phyloP scores from a whole-genome alignment of 2,329 filamentous ascomycete genomes.

The Colletotrichum cereale region DNA sequence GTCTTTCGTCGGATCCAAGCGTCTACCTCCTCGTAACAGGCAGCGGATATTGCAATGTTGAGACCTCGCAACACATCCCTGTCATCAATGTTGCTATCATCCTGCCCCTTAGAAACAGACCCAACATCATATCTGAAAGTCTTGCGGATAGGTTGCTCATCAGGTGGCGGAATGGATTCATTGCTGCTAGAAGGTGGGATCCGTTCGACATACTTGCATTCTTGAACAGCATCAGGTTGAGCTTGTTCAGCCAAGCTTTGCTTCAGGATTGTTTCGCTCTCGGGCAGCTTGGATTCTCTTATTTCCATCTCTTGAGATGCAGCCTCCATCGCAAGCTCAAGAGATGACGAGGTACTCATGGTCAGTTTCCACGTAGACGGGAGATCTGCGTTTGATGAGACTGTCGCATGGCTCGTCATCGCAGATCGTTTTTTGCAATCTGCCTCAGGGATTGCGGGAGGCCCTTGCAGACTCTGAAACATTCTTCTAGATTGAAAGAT shows the following conservation, averaged over 20 bases:
- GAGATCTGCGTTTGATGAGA: slow-evolving; percentile 42
- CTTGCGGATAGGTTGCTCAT: not conserved
- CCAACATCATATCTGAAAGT: slow-evolving; percentile 35
- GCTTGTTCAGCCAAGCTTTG: not conserved
- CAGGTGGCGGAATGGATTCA: not conserved
- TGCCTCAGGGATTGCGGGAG: not conserved
- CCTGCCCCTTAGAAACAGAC: slow-evolving; percentile 46
- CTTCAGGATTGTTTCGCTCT: not conserved
- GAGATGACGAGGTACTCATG: slow-evolving; percentile 46
- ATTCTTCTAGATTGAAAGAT: slow-evolving; percentile 20
- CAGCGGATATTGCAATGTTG: slow-evolving; percentile 67
- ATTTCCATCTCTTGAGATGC: slow-evolving; percentile 46
- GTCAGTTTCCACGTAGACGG: slow-evolving; percentile 48
- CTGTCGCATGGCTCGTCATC: not conserved
- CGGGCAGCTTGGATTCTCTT: slow-evolving; percentile 39
- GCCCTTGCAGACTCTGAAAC: slow-evolving; percentile 6
- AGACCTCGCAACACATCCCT: slow-evolving; percentile 67
- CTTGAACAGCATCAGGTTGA: not conserved
- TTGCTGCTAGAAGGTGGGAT: not conserved
- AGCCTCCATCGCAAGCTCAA: slow-evolving; percentile 49
- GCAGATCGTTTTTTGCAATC: slow-evolving; percentile 4
- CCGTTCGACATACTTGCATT: not conserved
- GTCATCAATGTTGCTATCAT: slow-evolving; percentile 58
- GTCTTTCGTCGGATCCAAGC: slow-evolving; percentile 64
- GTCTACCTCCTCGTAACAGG: slow-evolving; percentile 67